These are phyloP conservation scores for Nicotiana rustica DNA, from an alignment of 305 asterid genomes.

Conservation along the genomic window DNA sequence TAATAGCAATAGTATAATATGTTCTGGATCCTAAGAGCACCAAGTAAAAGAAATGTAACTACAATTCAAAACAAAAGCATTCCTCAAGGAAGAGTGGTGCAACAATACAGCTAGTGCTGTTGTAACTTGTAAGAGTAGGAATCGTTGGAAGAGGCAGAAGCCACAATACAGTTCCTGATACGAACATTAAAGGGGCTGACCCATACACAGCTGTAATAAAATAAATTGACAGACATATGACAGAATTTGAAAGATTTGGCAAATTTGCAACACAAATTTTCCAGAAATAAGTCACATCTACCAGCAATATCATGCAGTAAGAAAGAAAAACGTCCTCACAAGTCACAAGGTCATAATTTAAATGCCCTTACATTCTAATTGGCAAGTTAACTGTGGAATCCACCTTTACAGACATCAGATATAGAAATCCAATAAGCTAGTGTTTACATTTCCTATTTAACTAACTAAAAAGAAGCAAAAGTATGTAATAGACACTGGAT, in stretches of 20 bases:
- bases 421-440: background rate
- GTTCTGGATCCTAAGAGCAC: background rate
- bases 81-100: background rate
- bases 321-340: background rate
- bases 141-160: background rate
- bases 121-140: background rate
- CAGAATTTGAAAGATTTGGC: too few relatives aligned
- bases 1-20: background rate
- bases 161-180: too few relatives aligned
- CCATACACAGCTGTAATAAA: too few relatives aligned
- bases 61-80: background rate
- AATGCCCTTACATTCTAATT: background rate
- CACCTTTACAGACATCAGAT: background rate
- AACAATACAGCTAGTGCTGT: background rate
- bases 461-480: background rate
- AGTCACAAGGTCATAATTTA: background rate
- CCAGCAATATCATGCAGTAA: background rate
- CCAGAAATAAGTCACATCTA: background rate
- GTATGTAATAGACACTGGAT: background rate
- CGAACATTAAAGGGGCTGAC: too few relatives aligned
- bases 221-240: too few relatives aligned
- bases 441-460: background rate
- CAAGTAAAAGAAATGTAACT: background rate
- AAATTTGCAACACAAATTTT: background rate
- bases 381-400: background rate